Percentiles rank a stretch among this genome's conserved stretches.
Evolutionary conservation across 2,329 filamentous ascomycete genomes (phyloP).

Genomic region (Chaetomiaceae sp.): DNA sequence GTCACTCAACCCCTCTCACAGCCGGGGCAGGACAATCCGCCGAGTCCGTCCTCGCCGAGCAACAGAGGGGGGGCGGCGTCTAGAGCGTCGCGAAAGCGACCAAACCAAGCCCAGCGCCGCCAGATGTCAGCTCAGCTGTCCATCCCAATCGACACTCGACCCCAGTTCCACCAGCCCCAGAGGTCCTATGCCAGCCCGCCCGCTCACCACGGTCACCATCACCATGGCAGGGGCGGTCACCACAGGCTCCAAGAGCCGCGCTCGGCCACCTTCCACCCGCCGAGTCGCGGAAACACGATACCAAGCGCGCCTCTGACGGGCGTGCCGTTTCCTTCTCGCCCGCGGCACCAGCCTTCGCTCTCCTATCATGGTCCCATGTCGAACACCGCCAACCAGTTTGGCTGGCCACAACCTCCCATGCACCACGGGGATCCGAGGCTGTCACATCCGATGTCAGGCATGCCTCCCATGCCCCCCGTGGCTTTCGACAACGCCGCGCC

Average conservation of each 20-base stretch:
- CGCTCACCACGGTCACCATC: conserved; percentile 30
- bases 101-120: conserved; percentile 59
- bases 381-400: conserved; percentile 21
- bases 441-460: conserved; percentile 15
- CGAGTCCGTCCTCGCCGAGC: conserved; percentile 5
- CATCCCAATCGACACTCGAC: conserved; percentile 49
- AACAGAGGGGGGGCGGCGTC: not conserved
- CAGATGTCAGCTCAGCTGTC: conserved; percentile 58
- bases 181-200: conserved; percentile 31
- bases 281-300: conserved; percentile 25
- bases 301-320: conserved; percentile 16
- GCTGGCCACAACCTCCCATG: conserved; percentile 28
- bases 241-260: conserved; percentile 31
- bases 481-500: conserved; percentile 21
- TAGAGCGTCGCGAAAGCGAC: conserved; percentile 44
- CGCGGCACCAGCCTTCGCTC: conserved; percentile 32
- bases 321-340: conserved; percentile 22
- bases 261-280: conserved; percentile 31
- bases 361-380: conserved; percentile 31
- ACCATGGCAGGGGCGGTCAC: conserved; percentile 20
- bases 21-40: conserved; percentile 9
- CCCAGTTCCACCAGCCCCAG: conserved; percentile 30
- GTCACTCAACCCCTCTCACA: not conserved
- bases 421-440: conserved; percentile 12
- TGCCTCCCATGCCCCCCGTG: not conserved